Base-by-base conservation (phyloP, 768 basidiomycete species). In the Filobasidium wieringae region DNA sequence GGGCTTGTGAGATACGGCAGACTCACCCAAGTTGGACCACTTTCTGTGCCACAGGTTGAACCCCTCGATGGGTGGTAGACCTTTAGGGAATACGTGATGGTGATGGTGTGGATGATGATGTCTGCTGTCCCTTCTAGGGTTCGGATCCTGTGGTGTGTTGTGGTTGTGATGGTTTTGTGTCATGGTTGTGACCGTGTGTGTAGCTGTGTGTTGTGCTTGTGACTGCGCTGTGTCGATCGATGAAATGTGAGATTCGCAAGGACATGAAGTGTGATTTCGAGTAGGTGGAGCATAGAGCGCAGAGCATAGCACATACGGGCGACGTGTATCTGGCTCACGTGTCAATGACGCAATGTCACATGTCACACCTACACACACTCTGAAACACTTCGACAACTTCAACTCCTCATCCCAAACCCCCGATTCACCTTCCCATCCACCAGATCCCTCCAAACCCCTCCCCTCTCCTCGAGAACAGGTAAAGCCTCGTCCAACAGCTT, bases 341-440 rank as follows among this genome's bases (percentile, higher is more conserved):
- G n/a, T n/a, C n/a, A n/a, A n/a, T n/a, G n/a, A n/a, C n/a, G n/a
- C n/a, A n/a, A n/a, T n/a, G n/a, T n/a, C n/a, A n/a, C n/a, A n/a
- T n/a, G n/a, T n/a, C n/a, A n/a, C n/a, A n/a, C n/a, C n/a, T n/a
- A n/a, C n/a, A n/a, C n/a, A n/a, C n/a, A n/a, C n/a, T n/a, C n/a
- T n/a, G n/a, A n/a, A n/a, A n/a, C n/a, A n/a, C n/a, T n/a, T n/a
- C n/a, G n/a, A n/a, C n/a, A n/a, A n/a, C n/a, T n/a, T n/a, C n/a
- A n/a, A n/a, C n/a, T n/a, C n/a, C n/a, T n/a, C n/a, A n/a, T 54
- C 53, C 53, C 37, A 41, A 54, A 54, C 26, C 53, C 53, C n/a
- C 24, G 39, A n/a, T 17, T 40, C 37, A 30, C 43, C 26, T 57
- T 39, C 33, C 36, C 49, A 15, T 34, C 27, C 56, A 33, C 11